Evolutionary conservation across 257 asterid species (phyloP).

Genomic region (Nicotiana sylvestris): DNA sequence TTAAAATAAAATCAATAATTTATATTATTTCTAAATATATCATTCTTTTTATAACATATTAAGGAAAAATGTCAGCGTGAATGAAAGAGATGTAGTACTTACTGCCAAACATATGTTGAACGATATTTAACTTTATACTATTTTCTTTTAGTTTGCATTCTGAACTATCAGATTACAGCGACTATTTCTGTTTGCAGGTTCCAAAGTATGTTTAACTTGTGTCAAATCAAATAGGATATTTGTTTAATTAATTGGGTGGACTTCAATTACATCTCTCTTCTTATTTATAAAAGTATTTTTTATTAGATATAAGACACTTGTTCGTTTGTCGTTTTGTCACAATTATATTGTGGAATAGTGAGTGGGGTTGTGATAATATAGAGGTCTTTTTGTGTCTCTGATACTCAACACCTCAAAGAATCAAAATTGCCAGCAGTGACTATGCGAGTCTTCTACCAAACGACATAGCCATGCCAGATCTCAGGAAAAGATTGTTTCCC

Average conservation of each 20-base stretch:
- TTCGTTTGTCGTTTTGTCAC: background rate
- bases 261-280: background rate
- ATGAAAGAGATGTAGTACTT: no score
- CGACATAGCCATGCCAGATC: background rate
- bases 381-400: background rate
- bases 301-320: background rate
- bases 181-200: background rate
- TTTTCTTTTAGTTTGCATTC: no score
- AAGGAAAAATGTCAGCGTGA: no score
- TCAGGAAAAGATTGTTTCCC: background rate
- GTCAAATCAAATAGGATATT: background rate
- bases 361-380: background rate
- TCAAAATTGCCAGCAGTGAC: background rate
- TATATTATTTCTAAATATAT: no score
- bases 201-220: background rate
- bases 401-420: background rate
- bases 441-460: background rate
- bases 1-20: no score
- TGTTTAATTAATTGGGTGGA: background rate
- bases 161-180: no score
- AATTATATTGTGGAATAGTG: background rate
- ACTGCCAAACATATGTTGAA: no score
- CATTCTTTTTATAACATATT: no score
- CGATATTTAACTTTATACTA: no score
- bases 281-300: background rate